Evolutionary conservation across 306 rosid genomes (phyloP), one percentile per base, ranked within the genome.

Genomic region (Begonia peltatifolia): DNA sequence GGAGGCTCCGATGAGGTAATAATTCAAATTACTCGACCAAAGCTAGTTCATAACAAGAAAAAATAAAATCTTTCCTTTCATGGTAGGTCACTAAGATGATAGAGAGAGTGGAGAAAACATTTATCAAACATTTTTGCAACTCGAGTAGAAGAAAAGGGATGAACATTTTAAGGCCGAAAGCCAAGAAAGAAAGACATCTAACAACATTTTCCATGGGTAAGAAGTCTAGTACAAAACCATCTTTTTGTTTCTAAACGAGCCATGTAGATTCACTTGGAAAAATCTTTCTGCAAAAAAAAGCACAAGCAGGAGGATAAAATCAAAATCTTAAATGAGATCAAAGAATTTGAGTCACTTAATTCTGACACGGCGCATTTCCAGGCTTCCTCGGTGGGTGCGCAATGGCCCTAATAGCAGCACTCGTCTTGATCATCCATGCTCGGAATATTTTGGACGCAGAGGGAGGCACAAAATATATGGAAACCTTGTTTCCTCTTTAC

Each of bases 311-410:
- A n/a, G n/a, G n/a, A n/a, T n/a, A n/a, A n/a, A n/a, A n/a, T n/a
- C n/a, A n/a, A 30, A 4, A 2, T 30, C 2, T 30, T 30, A 7
- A 0, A 30, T 30, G 38, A 30, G 9, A 30, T 4, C 38, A 30
- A 30, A 30, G 38, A 30, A 30, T 30, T 30, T 3, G 38, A 6
- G 8, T 30, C 8, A 30, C 38, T 30, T 7, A 30, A 30, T 1
- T 30, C 38, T 7, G 8, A 30, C 7, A 30, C 36, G 3, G 47
- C 36, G 41, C 41, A 56, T 22, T 48, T 10, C 15, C 74, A 84
- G 89, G 90, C 56, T 81, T 73, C 66, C 76, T 76, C 54, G 80
- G 79, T 52, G 94, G 94, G 14, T 81, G 94, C 75, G 11, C 73
- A 42, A 53, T 56, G 35, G 75, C 94, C 56, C 71, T 84, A 42